Base-by-base conservation (phyloP, 306 rosid species). In the Clitoria ternatea region DNA sequence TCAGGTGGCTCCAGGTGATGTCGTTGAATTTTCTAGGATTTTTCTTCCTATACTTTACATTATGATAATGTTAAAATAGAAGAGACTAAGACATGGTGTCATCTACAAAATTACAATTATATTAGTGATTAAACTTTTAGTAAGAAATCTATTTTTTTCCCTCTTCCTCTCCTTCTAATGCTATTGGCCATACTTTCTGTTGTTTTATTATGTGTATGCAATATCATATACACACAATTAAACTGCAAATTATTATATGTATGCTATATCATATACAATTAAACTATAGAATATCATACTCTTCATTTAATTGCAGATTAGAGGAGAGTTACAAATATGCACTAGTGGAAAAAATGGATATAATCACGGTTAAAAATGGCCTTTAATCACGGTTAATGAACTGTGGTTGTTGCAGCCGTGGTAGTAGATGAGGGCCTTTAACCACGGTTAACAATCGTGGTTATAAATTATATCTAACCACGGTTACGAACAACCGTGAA, bases 1-100 rank as follows among this genome's bases (percentile, higher is more conserved):
- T 67, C 87, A 91, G 97, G 99, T 91, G 27, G 88, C 92, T 80
- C 99, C 99, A 1, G 99, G 99, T 47, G 99, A 94, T 73, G 96
- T 94, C 37, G 89, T 91, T 74, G 96, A 94, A 66, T 66, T 94
- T 29, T 94, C 99, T 60, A 97, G 99, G 54, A 94, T 94, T 66
- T 94, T 91, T 85, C 99, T 94, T 76, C 99, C 97, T 73, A 91
- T 91, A 67, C 96, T 96, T 35, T 94, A 91, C 55, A 73, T 83
- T 78, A 40, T 37, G 39, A 12, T 32, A 24, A 22, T 23, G 54
- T 73, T 74, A 35, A 32, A 50, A 48, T 73, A 39, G 23, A 48
- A 49, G 71, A 66, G 36, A 39, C 26, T 39, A 45, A 57, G 37
- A 24, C 55, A 30, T 40, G 57, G 7, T 50, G 24, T 68, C 36